These are phyloP conservation scores for Coriaria nepalensis DNA, from an alignment of 306 rosid species.

Conservation along the genomic window DNA sequence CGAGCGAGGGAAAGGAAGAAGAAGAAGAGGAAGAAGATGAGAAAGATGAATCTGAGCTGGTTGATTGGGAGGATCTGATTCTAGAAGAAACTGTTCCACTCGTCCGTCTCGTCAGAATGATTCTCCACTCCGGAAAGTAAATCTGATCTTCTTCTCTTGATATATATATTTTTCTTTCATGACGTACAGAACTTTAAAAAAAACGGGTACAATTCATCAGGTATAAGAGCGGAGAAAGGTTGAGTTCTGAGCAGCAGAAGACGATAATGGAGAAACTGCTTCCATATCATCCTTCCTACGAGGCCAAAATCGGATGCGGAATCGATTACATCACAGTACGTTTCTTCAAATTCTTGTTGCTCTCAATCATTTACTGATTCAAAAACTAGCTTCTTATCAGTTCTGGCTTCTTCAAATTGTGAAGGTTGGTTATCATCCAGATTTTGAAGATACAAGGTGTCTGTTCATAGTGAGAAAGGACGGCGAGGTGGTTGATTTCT, in stretches of 20 bases:
- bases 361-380: too few relatives aligned
- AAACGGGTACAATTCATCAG: conserved; percentile 15
- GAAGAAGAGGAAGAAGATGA: conserved; percentile 7
- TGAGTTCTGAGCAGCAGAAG: conserved; percentile 49
- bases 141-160: background rate
- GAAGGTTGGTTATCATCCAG: conserved; percentile 54
- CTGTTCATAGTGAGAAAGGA: conserved; percentile 48
- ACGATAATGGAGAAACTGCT: conserved; percentile 50
- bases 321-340: conserved; percentile 43
- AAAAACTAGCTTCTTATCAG: too few relatives aligned
- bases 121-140: conserved; percentile 58
- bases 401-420: background rate
- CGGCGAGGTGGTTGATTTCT: conserved; percentile 49
- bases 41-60: conserved; percentile 18
- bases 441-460: conserved; percentile 48
- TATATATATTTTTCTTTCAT: background rate
- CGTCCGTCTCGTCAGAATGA: conserved; percentile 42
- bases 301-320: conserved; percentile 51
- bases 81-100: conserved; percentile 63
- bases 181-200: too few relatives aligned
- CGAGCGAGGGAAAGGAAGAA: background rate
- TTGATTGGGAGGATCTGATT: conserved; percentile 67
- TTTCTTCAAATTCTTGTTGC: background rate
- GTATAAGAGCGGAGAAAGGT: conserved; percentile 45
- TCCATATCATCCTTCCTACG: conserved; percentile 47